Evolutionary conservation across 768 basidiomycete genomes (phyloP).

Genomic region (Hygrocybe coccinea): DNA sequence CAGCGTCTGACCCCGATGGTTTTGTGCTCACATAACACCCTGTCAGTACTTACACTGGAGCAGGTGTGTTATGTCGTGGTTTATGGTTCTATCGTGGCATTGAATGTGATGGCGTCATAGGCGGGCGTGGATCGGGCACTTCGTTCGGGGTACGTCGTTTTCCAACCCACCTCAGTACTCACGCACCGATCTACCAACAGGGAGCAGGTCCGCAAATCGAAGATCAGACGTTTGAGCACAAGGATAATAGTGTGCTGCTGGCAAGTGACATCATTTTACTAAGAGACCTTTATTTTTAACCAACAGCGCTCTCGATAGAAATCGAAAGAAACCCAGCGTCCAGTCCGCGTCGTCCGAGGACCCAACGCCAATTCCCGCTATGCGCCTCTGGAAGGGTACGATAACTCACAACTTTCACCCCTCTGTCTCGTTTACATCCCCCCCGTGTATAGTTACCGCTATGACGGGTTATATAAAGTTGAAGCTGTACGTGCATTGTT

Average conservation of each 20-base stretch:
- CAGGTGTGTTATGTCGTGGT: neutral
- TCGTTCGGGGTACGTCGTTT: neutral
- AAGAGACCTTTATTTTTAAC: neutral
- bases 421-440: neutral
- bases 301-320: slow-evolving; percentile 16
- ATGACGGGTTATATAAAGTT: slow-evolving; percentile 41
- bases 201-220: slow-evolving; percentile 18
- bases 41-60: neutral
- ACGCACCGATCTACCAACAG: slow-evolving; percentile 7
- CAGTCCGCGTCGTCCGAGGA: slow-evolving; percentile 42
- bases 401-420: slow-evolving; percentile 4
- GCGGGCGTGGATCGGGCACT: neutral
- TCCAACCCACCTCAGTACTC: neutral
- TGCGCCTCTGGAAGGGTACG: slow-evolving; percentile 33
- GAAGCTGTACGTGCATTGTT: slow-evolving; percentile 7
- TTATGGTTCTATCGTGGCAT: neutral
- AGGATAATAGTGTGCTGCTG: slow-evolving; percentile 31
- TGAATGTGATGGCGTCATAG: neutral
- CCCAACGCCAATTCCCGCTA: slow-evolving; percentile 25
- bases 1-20: neutral
- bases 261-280: slow-evolving; percentile 14
- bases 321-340: slow-evolving; percentile 26
- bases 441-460: slow-evolving; percentile 32
- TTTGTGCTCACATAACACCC: neutral
- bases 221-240: slow-evolving; percentile 35